These are phyloP conservation scores for Moesziomyces sp. DNA, from an alignment of 1,284 basidiomycete species.

Conservation along the genomic window DNA sequence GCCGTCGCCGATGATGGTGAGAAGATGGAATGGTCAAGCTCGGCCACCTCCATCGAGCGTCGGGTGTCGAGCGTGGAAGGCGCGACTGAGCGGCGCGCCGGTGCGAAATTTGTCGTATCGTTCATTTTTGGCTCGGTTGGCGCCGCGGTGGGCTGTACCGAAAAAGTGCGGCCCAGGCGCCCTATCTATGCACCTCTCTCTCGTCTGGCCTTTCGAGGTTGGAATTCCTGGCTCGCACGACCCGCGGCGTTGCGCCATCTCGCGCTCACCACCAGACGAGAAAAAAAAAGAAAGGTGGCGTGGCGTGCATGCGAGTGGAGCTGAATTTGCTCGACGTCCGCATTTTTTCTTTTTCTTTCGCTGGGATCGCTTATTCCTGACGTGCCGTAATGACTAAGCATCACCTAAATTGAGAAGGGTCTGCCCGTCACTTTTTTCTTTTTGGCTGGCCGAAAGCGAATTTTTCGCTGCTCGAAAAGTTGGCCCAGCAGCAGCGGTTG, in stretches of 20 bases:
- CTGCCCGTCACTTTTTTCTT: not conserved
- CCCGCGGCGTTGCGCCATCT: not conserved
- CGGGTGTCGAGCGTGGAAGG: no score
- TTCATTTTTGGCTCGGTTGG: no score
- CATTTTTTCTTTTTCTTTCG: slow-evolving; percentile 5
- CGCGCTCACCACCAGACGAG: not conserved
- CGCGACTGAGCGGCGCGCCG: no score
- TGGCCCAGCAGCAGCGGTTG: not conserved
- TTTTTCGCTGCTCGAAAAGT: slow-evolving; percentile 5
- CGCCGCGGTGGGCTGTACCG: no score
- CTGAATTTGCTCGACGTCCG: not conserved
- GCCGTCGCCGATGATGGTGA: no score
- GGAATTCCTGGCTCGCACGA: not conserved
- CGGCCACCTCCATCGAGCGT: no score
- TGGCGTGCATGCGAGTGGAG: not conserved
- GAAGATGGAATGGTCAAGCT: no score
- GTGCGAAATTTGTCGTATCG: no score
- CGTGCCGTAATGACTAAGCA: slow-evolving; percentile 19
- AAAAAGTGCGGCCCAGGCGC: no score
- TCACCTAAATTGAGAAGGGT: slow-evolving; percentile 18
- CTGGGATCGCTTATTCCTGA: not conserved
- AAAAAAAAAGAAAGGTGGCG: slow-evolving; percentile 4
- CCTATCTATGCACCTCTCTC: not conserved
- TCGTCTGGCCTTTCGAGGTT: no score
- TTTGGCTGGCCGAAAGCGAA: not conserved